These are phyloP conservation scores for Apiospora malaysiana DNA, from an alignment of 2,329 filamentous ascomycete genomes.

Conservation along the genomic window DNA sequence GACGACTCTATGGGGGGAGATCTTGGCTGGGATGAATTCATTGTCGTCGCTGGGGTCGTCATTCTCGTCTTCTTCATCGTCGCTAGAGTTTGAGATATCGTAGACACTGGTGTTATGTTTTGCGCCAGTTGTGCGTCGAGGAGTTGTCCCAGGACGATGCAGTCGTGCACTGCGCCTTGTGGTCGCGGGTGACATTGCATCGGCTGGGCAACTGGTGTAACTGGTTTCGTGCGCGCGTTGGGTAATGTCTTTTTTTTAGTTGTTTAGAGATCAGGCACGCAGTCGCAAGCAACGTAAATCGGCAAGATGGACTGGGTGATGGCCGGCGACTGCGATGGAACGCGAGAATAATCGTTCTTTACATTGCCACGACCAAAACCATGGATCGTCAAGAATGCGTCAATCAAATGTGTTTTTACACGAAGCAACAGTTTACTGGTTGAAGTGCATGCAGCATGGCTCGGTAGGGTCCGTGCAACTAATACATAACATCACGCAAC, in stretches of 20 bases:
- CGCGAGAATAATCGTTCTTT: background rate
- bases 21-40: background rate
- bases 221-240: background rate
- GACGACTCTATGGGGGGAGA: constrained; percentile 1
- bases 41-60: background rate
- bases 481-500: no score
- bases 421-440: background rate
- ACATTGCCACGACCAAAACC: background rate
- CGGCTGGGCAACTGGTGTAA: background rate
- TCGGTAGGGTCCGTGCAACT: no score
- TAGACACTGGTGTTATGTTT: background rate
- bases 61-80: background rate
- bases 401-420: background rate
- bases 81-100: background rate
- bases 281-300: background rate
- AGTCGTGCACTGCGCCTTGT: constrained; percentile 12
- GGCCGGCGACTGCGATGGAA: background rate
- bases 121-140: background rate
- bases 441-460: background rate
- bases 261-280: background rate
- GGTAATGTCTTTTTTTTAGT: background rate
- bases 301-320: background rate
- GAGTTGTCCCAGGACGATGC: background rate
- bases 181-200: background rate
- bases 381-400: background rate